Evolutionary conservation across 169 alveolate genomes (phyloP), one percentile per base, ranked within the genome.

Genomic region (Eimeria maxima): DNA sequence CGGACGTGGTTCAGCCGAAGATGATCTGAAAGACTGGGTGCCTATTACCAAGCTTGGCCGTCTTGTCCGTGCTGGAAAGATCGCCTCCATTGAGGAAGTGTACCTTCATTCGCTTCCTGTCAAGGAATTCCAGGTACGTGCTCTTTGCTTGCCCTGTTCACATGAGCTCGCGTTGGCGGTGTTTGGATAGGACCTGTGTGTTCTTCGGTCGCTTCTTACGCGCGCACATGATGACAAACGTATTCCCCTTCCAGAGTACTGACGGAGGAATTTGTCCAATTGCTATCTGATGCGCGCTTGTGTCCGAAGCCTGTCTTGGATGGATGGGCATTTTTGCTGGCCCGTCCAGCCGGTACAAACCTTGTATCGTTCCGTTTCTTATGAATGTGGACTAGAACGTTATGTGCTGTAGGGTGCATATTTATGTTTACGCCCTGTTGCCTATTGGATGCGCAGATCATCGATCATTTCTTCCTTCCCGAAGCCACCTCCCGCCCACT

Each of bases 41-140:
- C 99, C 99, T 27, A 99, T 99, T 92, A 99, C 99, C 73, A 99
- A 99, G 98, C 99, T 99, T 80, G 99, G 99, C 55, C 99, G 99
- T 94, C 98, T 99, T 78, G 99, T 99, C 55, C 98, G 99, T 95
- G 99, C 98, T 92, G 99, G 99, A 73, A 98, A 98, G 97, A 99
- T 99, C 97, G 97, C 98, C 94, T 98, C 99, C 69, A 98, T 99
- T 96, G 99, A 99, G 98, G 99, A 99, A 95, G 99, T 99, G 98
- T 99, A 99, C 99, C 98, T 99, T 83, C 99, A 99, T 98, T 99
- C 99, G 69, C 98, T 99, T 84, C 99, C 99, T 93, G 99, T 99
- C 96, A 99, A 99, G 98, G 99, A 99, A 98, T 98, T 98, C 97
- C 99, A 99, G 98, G 99, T 99, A 44, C 29, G 83, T 44, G 83